A percentile compares a stretch with the other conserved stretches of the same genome.
Conservation (phyloP, 1,284 basidiomycete genomes). For the Baeospora myosura region DNA sequence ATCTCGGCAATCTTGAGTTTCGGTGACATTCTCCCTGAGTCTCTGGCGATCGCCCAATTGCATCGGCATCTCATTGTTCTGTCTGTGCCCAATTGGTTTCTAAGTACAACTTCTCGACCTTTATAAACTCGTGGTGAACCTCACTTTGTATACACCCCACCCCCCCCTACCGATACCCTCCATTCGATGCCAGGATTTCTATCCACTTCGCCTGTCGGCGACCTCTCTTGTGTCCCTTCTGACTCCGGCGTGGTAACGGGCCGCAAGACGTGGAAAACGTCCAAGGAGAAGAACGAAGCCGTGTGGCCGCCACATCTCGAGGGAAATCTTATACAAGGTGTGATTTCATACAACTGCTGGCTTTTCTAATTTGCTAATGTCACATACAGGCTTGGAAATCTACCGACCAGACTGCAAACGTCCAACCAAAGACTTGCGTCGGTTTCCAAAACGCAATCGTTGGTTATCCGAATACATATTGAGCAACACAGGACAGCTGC, state of each 20-base stretch:
- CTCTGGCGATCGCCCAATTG: too few species aligned
- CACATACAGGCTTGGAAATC: constrained; percentile 45
- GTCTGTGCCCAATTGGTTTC: background rate
- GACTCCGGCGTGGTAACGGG: constrained; percentile 30
- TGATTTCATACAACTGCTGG: constrained; percentile 11
- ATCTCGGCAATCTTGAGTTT: too few species aligned
- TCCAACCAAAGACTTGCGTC: constrained; percentile 60
- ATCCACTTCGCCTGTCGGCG: background rate
- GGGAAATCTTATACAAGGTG: constrained; percentile 67
- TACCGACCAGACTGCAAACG: constrained; percentile 64
- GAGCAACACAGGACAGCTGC: constrained; percentile 35
- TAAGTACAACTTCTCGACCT: background rate
- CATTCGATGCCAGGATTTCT: background rate
- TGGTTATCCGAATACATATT: constrained; percentile 49
- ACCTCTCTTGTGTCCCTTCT: too few species aligned
- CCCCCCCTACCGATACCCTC: background rate
- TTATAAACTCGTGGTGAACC: background rate
- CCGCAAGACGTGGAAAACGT: constrained; percentile 49
- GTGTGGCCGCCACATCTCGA: constrained; percentile 74
- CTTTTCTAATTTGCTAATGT: constrained; percentile 19
- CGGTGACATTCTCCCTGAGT: too few species aligned
- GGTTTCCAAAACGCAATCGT: constrained; percentile 52
- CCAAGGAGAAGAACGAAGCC: constrained; percentile 43
- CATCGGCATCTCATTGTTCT: too few species aligned
- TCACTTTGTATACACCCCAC: background rate